Evolutionary conservation across 1,284 basidiomycete species (phyloP).

Genomic region (Sporisorium scitamineum): DNA sequence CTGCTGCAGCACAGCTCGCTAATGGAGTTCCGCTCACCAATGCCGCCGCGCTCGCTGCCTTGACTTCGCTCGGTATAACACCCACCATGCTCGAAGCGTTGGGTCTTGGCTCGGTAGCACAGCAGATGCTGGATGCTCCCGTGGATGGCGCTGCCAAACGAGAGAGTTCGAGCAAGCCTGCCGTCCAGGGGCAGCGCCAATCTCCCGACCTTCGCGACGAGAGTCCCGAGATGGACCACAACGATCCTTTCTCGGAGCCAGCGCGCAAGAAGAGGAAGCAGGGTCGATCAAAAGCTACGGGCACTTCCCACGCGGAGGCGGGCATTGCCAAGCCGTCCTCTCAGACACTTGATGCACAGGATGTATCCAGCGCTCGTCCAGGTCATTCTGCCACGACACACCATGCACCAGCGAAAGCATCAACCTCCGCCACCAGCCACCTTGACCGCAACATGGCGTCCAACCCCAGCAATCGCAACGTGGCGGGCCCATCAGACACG

Average conservation of each 20-base stretch:
- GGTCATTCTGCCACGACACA: conserved; percentile 7
- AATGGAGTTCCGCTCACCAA: conserved; percentile 33
- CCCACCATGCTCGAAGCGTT: conserved; percentile 46
- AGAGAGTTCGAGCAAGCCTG: conserved; percentile 5
- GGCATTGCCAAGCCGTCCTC: conserved; percentile 10
- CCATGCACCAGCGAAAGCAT: conserved; percentile 3
- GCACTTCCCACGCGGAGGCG: conserved; percentile 12
- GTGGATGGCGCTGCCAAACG: conserved; percentile 13
- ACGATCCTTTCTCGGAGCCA: conserved; percentile 23
- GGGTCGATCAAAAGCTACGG: conserved; percentile 14
- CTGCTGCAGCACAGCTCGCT: conserved; percentile 18
- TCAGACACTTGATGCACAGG: conserved; percentile 1
- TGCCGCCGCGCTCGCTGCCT: conserved; percentile 35
- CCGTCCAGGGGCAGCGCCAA: background rate
- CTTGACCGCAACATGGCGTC: conserved; percentile 9
- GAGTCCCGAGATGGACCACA: conserved; percentile 18
- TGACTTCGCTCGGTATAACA: conserved; percentile 42
- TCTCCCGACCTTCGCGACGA: conserved; percentile 27
- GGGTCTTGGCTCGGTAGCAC: conserved; percentile 38
- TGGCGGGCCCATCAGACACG: conserved; percentile 15
- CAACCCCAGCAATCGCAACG: conserved; percentile 14
- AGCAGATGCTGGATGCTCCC: conserved; percentile 43
- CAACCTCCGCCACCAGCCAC: background rate
- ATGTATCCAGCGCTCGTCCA: background rate
- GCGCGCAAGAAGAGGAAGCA: conserved; percentile 50